Percentiles rank a stretch among this genome's conserved stretches.
Evolutionary conservation across 257 asterid genomes (phyloP).

Genomic region (Euphrasia confusa): DNA sequence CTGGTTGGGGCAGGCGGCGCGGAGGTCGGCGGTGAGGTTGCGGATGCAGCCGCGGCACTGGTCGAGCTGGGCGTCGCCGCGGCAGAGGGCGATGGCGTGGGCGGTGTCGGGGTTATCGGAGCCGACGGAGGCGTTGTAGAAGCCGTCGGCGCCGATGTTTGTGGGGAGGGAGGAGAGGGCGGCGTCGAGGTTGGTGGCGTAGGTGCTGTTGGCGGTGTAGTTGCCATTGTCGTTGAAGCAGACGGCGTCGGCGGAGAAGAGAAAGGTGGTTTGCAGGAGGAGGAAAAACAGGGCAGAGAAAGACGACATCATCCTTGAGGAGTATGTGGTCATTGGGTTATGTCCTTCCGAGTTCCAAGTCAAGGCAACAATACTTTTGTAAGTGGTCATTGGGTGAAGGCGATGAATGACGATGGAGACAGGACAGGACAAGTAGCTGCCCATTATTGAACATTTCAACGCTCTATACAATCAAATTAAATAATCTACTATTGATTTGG

Average conservation of each 20-base stretch:
- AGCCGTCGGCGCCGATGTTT: slow-evolving; percentile 23
- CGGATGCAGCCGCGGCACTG: slow-evolving; percentile 25
- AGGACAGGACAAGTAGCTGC: too few relatives aligned
- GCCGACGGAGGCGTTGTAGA: slow-evolving; percentile 32
- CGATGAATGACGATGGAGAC: too few relatives aligned
- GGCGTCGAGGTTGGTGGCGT: slow-evolving; percentile 23
- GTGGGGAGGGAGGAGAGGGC: slow-evolving; percentile 25
- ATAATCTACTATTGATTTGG: too few relatives aligned
- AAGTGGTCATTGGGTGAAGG: too few relatives aligned
- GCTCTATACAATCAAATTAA: too few relatives aligned
- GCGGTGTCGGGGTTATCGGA: slow-evolving; percentile 17
- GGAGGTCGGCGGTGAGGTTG: neutral
- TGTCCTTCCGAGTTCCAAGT: too few relatives aligned
- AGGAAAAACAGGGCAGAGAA: neutral
- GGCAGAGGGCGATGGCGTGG: slow-evolving; percentile 29
- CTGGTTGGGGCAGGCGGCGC: slow-evolving; percentile 23
- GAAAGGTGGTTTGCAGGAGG: slow-evolving; percentile 9
- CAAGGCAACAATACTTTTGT: too few relatives aligned
- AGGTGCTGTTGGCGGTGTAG: slow-evolving; percentile 24
- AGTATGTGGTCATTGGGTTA: too few relatives aligned
- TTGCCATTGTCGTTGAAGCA: slow-evolving; percentile 20
- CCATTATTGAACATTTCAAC: too few relatives aligned
- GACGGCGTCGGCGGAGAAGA: neutral
- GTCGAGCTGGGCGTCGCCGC: slow-evolving; percentile 26
- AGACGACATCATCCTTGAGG: too few relatives aligned